These are phyloP conservation scores for Tulasnella sp. DNA, from an alignment of 768 basidiomycete species.

Conservation along the genomic window DNA sequence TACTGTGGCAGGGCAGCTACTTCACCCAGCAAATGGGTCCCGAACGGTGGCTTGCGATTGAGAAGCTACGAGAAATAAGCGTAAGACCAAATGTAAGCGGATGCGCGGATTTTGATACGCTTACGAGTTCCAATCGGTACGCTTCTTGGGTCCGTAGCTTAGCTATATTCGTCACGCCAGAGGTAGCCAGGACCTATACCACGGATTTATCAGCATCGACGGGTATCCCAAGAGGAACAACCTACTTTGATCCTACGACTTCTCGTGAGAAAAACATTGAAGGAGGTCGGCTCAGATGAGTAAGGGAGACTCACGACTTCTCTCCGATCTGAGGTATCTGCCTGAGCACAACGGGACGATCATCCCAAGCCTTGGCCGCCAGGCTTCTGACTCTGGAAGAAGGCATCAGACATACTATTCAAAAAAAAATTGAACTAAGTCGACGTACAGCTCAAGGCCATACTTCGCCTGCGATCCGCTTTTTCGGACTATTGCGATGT, in stretches of 20 bases:
- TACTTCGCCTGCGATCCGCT: slow-evolving; percentile 58
- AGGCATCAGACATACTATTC: not conserved
- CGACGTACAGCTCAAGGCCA: slow-evolving; percentile 33
- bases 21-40: slow-evolving; percentile 51
- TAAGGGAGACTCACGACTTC: slow-evolving; percentile 53
- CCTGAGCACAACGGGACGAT: slow-evolving; percentile 67
- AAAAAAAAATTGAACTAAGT: not conserved
- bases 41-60: slow-evolving; percentile 65
- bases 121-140: slow-evolving; percentile 51
- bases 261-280: no score
- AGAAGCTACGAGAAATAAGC: slow-evolving; percentile 41
- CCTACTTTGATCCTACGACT: slow-evolving; percentile 21
- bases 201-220: slow-evolving; percentile 19
- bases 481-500: slow-evolving; percentile 56
- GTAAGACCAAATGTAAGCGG: not conserved
- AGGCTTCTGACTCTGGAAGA: slow-evolving; percentile 50
- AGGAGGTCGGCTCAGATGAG: not conserved
- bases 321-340: slow-evolving; percentile 89
- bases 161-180: slow-evolving; percentile 55
- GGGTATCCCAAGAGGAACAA: not conserved
- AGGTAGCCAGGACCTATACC: slow-evolving; percentile 57
- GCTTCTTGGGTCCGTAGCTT: slow-evolving; percentile 46
- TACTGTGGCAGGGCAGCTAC: slow-evolving; percentile 59
- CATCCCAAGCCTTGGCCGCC: slow-evolving; percentile 84
- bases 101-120: not conserved